Percentiles rank a stretch among this genome's conserved stretches.
phyloP scores from a whole-genome alignment of 768 basidiomycete species.

The Mrakia blollopis region DNA sequence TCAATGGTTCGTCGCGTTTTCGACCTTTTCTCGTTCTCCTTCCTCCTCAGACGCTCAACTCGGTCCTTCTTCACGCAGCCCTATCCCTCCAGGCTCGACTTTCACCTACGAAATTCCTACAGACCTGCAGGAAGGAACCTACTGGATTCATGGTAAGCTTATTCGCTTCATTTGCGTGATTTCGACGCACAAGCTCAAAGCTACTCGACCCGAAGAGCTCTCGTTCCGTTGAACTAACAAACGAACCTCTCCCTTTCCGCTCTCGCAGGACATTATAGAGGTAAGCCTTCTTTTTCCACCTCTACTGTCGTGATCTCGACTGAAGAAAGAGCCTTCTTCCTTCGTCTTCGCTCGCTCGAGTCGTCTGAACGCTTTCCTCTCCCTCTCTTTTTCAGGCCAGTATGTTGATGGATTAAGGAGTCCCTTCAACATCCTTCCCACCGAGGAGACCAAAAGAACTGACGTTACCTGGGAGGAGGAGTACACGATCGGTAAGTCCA shows the following conservation, averaged over 20 bases:
- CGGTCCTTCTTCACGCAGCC: neutral
- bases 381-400: neutral
- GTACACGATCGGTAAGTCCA: constrained; percentile 57
- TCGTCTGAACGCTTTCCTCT: no score
- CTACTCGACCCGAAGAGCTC: no score
- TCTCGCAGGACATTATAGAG: neutral
- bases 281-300: neutral
- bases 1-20: constrained; percentile 54
- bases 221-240: no score
- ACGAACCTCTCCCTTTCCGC: no score
- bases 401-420: constrained; percentile 71
- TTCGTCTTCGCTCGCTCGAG: no score
- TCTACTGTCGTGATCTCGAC: neutral
- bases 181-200: no score
- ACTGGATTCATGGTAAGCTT: constrained; percentile 44
- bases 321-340: no score
- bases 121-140: constrained; percentile 40
- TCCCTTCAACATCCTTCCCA: constrained; percentile 66
- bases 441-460: constrained; percentile 44
- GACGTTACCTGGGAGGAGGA: constrained; percentile 76
- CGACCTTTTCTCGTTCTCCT: neutral
- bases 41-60: neutral
- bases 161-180: constrained; percentile 45
- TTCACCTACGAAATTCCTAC: constrained; percentile 66
- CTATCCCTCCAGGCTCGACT: constrained; percentile 63